Conservation (phyloP, 805 yeast species). For the Yamadazyma sp. region DNA sequence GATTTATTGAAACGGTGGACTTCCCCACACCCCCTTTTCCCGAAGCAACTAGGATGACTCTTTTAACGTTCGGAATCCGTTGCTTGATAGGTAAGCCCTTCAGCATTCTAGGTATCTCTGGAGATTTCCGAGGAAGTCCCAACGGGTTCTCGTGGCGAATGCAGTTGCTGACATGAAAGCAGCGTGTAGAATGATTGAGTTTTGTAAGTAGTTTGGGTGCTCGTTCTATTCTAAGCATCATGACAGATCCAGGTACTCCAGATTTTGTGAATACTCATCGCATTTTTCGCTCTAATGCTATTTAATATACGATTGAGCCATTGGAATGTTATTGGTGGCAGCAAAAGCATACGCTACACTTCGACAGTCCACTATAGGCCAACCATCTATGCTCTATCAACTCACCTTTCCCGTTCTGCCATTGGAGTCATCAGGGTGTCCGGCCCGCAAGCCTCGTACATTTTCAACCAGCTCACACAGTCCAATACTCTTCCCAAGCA, state of each 20-base stretch:
- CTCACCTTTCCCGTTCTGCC: slow-evolving; percentile 79
- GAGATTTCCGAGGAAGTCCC: slow-evolving; percentile 35
- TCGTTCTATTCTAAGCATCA: too few species aligned
- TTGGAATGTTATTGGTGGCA: too few species aligned
- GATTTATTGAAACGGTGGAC: slow-evolving; percentile 69
- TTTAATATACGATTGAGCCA: too few species aligned
- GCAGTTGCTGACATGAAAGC: too few species aligned
- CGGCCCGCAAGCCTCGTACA: slow-evolving; percentile 58
- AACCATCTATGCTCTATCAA: slow-evolving; percentile 89
- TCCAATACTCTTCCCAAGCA: slow-evolving; percentile 41
- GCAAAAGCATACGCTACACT: background rate
- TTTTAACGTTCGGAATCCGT: slow-evolving; percentile 58
- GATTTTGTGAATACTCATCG: too few species aligned
- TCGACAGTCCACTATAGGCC: slow-evolving; percentile 30
- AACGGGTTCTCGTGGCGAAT: slow-evolving; percentile 45
- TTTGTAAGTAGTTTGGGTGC: too few species aligned
- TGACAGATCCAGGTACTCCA: too few species aligned
- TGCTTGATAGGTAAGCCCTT: slow-evolving; percentile 57
- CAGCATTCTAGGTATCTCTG: slow-evolving; percentile 41
- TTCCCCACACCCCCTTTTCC: slow-evolving; percentile 86
- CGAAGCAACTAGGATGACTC: slow-evolving; percentile 65
- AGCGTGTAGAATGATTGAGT: too few species aligned
- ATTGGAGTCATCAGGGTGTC: slow-evolving; percentile 82
- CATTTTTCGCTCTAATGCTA: too few species aligned
- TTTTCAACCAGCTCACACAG: slow-evolving; percentile 49